These are phyloP conservation scores for Aristolochia fimbriata DNA, from an alignment of 164 flowering plant genomes.

Conservation along the genomic window DNA sequence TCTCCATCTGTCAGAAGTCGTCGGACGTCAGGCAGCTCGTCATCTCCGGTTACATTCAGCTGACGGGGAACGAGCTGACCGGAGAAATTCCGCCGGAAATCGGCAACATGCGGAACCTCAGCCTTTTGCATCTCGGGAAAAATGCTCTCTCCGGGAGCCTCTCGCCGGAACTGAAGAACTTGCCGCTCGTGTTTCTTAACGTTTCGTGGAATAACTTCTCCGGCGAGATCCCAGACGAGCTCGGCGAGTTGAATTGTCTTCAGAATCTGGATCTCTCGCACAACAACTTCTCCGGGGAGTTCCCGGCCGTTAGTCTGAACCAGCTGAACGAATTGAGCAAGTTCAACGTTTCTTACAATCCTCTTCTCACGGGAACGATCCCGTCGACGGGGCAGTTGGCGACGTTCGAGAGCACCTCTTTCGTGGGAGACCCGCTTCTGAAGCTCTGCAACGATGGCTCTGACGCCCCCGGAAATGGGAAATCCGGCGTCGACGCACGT, in stretches of 20 bases:
- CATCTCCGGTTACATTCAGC: slow-evolving; percentile 74
- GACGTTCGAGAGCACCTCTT: slow-evolving; percentile 65
- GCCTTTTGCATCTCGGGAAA: slow-evolving; percentile 50
- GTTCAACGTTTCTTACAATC: slow-evolving; percentile 82
- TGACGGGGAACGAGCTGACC: slow-evolving; percentile 50
- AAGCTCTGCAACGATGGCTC: background rate
- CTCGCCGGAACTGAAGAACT: slow-evolving; percentile 33
- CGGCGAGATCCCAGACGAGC: slow-evolving; percentile 48
- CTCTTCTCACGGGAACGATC: slow-evolving; percentile 47
- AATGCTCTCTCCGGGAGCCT: slow-evolving; percentile 50
- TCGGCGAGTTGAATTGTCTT: slow-evolving; percentile 51
- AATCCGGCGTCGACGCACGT: too few relatives aligned
- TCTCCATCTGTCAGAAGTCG: slow-evolving; percentile 32
- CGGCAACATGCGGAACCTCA: slow-evolving; percentile 54
- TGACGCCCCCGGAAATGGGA: background rate
- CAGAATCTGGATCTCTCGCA: slow-evolving; percentile 69
- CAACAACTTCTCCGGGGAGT: slow-evolving; percentile 77
- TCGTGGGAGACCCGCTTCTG: slow-evolving; percentile 58
- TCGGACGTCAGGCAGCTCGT: slow-evolving; percentile 23
- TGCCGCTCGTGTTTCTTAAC: slow-evolving; percentile 64
- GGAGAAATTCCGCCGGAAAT: slow-evolving; percentile 56
- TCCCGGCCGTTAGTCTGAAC: slow-evolving; percentile 52
- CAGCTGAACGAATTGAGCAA: slow-evolving; percentile 52
- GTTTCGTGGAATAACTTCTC: slow-evolving; percentile 47
- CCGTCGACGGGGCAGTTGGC: slow-evolving; percentile 65